phyloP scores from a whole-genome alignment of 2,329 filamentous ascomycete species.

The Penicillium sp. region DNA sequence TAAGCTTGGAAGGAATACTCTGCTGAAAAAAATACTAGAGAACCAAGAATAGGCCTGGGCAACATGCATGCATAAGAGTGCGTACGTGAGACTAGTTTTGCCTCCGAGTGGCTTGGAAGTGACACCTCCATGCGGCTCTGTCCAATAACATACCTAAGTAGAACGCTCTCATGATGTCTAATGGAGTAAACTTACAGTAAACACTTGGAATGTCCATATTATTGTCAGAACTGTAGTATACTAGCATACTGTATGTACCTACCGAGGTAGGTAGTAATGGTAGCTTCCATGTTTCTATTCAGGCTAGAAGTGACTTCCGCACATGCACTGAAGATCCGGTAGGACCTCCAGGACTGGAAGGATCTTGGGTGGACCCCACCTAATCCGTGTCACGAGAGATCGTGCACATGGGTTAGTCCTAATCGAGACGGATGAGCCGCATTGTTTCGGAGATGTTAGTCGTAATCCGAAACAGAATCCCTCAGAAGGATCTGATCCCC shows the following conservation, averaged over 20 bases:
- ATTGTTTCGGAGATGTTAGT: not conserved
- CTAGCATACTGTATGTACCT: no score
- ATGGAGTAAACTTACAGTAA: not conserved
- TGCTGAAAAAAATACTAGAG: not conserved
- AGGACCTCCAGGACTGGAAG: not conserved
- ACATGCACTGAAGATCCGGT: not conserved
- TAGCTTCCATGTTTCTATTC: not conserved
- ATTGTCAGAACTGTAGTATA: no score
- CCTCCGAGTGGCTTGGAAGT: not conserved
- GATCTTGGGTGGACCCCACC: not conserved
- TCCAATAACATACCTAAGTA: no score
- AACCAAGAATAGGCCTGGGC: not conserved
- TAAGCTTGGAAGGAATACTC: no score
- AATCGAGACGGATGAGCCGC: not conserved
- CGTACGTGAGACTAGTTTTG: not conserved
- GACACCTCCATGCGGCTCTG: not conserved
- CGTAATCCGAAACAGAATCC: not conserved
- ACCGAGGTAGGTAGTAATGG: no score
- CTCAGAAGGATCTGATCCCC: not conserved
- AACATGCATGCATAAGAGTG: not conserved
- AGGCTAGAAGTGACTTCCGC: not conserved
- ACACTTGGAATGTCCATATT: not conserved
- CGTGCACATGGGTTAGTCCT: not conserved
- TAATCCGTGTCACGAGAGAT: not conserved
- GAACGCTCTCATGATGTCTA: no score